Conservation (phyloP, 148 eudicot species). For the Diospyros lotus region DNA sequence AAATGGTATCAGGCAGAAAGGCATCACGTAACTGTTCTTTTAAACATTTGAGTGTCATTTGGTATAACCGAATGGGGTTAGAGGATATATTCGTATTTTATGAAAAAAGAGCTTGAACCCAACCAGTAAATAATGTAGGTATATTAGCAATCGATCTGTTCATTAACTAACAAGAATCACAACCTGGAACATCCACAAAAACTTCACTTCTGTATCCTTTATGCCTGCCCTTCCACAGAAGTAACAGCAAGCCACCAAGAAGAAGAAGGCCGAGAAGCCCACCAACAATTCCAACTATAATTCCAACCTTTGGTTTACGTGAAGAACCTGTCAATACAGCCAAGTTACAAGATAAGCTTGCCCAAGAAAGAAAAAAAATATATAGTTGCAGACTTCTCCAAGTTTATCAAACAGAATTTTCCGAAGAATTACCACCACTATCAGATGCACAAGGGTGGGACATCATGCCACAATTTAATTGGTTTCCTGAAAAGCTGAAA, state of each 20-base stretch:
- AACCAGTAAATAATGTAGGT: conserved; percentile 1
- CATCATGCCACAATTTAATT: conserved; percentile 65
- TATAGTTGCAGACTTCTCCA: background rate
- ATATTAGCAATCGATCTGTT: background rate
- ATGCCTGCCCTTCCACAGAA: conserved; percentile 52
- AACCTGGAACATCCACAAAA: conserved; percentile 93
- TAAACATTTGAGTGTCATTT: background rate
- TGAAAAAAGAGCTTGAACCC: background rate
- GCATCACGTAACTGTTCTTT: background rate
- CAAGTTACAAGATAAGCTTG: conserved; percentile 9
- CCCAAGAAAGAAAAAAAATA: background rate
- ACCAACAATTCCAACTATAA: conserved; percentile 56
- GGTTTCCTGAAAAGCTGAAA: conserved; percentile 81
- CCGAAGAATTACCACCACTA: conserved; percentile 21
- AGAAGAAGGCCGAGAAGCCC: conserved; percentile 50
- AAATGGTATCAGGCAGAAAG: background rate
- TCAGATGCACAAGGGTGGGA: conserved; percentile 54
- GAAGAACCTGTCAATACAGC: conserved; percentile 49
- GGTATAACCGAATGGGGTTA: background rate
- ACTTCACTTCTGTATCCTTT: conserved; percentile 66
- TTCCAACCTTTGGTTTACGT: conserved; percentile 53
- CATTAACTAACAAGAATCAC: conserved; percentile 15
- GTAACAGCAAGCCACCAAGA: conserved; percentile 51
- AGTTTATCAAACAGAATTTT: background rate
- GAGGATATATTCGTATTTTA: background rate